Percentiles rank a stretch among this genome's conserved stretches.
Conservation (phyloP, 2,329 filamentous ascomycete species). For the Epichloe gansuensis region DNA sequence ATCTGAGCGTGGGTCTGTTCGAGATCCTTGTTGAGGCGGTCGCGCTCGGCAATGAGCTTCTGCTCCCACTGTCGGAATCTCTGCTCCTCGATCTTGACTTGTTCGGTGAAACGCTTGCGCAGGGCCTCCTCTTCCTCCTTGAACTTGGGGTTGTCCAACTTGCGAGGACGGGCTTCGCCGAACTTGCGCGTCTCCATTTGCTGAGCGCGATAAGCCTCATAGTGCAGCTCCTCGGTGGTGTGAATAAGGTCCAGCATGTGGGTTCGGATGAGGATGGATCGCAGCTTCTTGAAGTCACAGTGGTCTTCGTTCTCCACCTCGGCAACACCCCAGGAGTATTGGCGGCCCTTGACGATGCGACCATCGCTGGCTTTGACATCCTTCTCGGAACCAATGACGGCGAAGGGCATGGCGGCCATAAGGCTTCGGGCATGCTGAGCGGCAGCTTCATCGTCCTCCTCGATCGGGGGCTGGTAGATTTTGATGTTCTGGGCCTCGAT, state of each 20-base stretch:
- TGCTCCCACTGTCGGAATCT: constrained; percentile 99
- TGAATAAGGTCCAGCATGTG: constrained; percentile 99
- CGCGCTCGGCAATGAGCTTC: constrained; percentile 97
- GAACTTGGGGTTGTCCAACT: constrained; percentile 99
- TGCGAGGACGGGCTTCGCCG: constrained; percentile 89
- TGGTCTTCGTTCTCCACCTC: constrained; percentile 99
- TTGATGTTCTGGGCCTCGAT: constrained; percentile 99
- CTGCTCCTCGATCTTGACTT: constrained; percentile 99
- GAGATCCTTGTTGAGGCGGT: constrained; percentile 98
- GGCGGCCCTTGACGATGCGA: constrained; percentile 95
- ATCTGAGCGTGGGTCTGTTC: constrained; percentile 93
- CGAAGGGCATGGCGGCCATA: constrained; percentile 96
- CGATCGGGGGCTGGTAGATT: constrained; percentile 95
- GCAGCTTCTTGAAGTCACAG: constrained; percentile 99
- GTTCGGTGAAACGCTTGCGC: constrained; percentile 97
- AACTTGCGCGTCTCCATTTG: constrained; percentile 99
- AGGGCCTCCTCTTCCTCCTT: constrained; percentile 99
- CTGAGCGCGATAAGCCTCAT: constrained; percentile 96
- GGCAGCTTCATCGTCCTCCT: constrained; percentile 96
- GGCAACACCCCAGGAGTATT: constrained; percentile 98
- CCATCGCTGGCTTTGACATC: constrained; percentile 94
- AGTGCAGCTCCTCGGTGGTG: constrained; percentile 98
- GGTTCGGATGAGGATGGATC: constrained; percentile 94
- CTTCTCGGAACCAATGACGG: constrained; percentile 97
- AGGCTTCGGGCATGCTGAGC: constrained; percentile 88